Conservation (phyloP, 768 basidiomycete genomes). For the Lyophyllum decastes region DNA sequence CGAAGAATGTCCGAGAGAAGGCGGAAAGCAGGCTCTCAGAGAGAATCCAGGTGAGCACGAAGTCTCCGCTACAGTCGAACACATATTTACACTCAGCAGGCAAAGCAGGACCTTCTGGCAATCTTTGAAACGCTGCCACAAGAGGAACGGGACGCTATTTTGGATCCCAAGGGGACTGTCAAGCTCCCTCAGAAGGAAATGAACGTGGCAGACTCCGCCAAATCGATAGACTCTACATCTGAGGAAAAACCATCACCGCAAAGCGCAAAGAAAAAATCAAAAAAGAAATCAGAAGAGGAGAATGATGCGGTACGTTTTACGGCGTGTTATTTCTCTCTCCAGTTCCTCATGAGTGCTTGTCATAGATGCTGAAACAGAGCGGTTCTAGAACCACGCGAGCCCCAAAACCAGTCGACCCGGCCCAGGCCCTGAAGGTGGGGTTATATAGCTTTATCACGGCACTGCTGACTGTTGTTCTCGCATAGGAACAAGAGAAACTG, state of each 20-base stretch:
- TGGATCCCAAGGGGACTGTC: conserved; percentile 49
- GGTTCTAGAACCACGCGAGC: conserved; percentile 32
- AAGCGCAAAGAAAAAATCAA: conserved; percentile 32
- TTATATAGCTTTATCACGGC: background rate
- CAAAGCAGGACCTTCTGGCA: conserved; percentile 53
- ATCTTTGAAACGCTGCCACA: conserved; percentile 61
- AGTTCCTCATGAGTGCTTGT: background rate
- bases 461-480: conserved; percentile 1
- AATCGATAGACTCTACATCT: conserved; percentile 22
- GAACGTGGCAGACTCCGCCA: conserved; percentile 19
- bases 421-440: conserved; percentile 58
- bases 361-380: conserved; percentile 8
- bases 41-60: conserved; percentile 55
- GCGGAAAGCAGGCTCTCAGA: conserved; percentile 63
- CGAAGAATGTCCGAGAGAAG: conserved; percentile 64
- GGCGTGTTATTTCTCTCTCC: background rate
- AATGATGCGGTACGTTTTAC: conserved; percentile 37
- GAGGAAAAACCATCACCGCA: conserved; percentile 26
- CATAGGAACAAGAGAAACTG: conserved; percentile 66
- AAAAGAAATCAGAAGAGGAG: conserved; percentile 37
- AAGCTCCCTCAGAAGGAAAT: conserved; percentile 36
- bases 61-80: background rate
- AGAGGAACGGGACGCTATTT: conserved; percentile 53
- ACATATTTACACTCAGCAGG: conserved; percentile 39
- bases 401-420: conserved; percentile 58